These are phyloP conservation scores for Onygenales sp. DNA, from an alignment of 2,329 filamentous ascomycete genomes.

Conservation along the genomic window DNA sequence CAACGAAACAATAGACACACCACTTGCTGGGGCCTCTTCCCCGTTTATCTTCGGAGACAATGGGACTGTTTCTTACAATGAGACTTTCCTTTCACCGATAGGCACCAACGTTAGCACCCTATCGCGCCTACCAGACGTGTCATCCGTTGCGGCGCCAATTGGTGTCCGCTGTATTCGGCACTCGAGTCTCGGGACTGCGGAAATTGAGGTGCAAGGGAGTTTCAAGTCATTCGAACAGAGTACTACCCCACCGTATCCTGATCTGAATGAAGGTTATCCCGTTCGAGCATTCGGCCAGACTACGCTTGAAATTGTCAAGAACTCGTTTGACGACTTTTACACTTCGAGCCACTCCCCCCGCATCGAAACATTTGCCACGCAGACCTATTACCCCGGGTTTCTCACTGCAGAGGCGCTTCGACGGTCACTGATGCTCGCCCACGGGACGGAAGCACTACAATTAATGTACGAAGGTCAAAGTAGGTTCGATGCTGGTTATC, in stretches of 20 bases:
- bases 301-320: neutral
- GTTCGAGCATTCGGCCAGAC: neutral
- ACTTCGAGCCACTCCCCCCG: neutral
- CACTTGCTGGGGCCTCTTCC: neutral
- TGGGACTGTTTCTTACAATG: neutral
- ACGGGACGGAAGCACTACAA: neutral
- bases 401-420: neutral
- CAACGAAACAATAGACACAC: neutral
- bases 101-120: neutral
- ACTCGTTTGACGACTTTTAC: neutral
- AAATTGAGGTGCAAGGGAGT: neutral
- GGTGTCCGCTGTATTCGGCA: conserved; percentile 1
- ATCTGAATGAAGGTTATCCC: neutral
- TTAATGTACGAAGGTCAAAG: neutral
- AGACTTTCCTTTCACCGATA: neutral
- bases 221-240: conserved; percentile 1
- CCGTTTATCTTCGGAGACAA: neutral
- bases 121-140: neutral
- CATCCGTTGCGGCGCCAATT: neutral
- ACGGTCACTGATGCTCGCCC: neutral
- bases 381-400: neutral
- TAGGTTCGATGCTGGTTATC: neutral
- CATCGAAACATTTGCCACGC: too few species aligned
- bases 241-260: neutral
- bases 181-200: neutral